Evolutionary conservation across 1,139 yeast genomes (phyloP), one percentile per base, ranked within the genome.

Genomic region (Pneumocystis wakefieldiae): DNA sequence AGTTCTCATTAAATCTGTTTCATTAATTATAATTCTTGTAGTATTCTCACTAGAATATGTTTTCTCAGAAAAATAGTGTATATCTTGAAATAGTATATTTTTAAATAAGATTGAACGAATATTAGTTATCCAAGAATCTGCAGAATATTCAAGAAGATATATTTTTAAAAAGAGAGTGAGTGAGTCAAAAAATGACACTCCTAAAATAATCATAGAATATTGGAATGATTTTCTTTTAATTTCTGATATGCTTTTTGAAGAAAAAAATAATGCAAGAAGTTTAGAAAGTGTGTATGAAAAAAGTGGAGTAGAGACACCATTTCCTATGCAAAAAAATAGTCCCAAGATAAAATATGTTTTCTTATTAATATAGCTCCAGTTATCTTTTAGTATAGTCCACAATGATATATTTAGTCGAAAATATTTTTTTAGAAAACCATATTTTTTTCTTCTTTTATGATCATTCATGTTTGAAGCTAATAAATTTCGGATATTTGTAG

Each of bases 261-360:
- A 72, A 12, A 76, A 65, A 14, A 74, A 70, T 0, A 72, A 70
- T 37, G 68, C 66, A n/a, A 91, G 74, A 6, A 91, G 75, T 67
- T 83, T 82, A 0, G 97, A 82, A 67, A 91, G 83, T 57, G 86
- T 81, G 70, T 74, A 90, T 0, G 97, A 87, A 68, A 92, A 89
- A 0, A 87, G 73, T 0, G 98, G 97, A 66, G 83, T 84, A 1
- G 81, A 73, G 0, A 79, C 79, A 12, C 95, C 92, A 66, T 84
- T 83, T 0, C 80, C 63, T 0, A 84, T 68, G 0, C 91, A 77
- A 4, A 79, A 68, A 0, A 79, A 0, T 0, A 87, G 63, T 0
- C 96, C 97, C 1, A 80, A 0, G 0, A 71, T 36, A 1, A 86
- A 70, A 0, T 77, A 61, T 2, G 64, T 32, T 64, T 79, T 83